phyloP scores from a whole-genome alignment of 1,139 yeast species.

The Saccharomyces uvarum region DNA sequence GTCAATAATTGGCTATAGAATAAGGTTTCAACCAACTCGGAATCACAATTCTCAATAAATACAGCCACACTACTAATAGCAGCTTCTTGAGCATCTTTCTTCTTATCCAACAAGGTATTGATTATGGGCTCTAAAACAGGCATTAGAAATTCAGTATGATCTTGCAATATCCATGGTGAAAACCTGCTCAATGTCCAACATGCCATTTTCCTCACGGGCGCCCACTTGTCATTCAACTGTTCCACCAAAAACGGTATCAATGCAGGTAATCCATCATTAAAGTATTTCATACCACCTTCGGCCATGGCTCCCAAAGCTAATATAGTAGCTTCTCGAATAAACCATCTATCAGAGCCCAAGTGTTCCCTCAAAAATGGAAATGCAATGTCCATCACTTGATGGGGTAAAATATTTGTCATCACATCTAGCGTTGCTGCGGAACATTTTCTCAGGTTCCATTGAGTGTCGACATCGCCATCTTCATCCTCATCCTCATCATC shows the following conservation, averaged over 20 bases:
- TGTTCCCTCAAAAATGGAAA: conserved; percentile 71
- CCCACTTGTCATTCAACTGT: conserved; percentile 64
- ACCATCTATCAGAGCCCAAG: conserved; percentile 70
- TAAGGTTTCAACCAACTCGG: conserved; percentile 47
- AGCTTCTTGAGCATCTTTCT: conserved; percentile 89
- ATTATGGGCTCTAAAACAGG: conserved; percentile 76
- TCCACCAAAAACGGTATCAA: conserved; percentile 81
- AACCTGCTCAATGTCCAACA: conserved; percentile 94
- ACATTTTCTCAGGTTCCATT: conserved; percentile 90
- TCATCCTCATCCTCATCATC: conserved; percentile 30
- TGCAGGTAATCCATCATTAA: conserved; percentile 66
- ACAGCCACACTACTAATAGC: conserved; percentile 84
- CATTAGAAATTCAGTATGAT: conserved; percentile 59
- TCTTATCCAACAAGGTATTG: conserved; percentile 66
- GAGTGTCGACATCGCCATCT: conserved; percentile 37
- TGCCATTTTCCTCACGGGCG: conserved; percentile 83
- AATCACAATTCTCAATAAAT: conserved; percentile 70
- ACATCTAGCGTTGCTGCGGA: conserved; percentile 88
- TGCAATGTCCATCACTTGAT: conserved; percentile 55
- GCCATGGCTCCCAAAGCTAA: conserved; percentile 93
- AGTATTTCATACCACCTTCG: conserved; percentile 71
- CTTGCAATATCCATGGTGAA: conserved; percentile 70
- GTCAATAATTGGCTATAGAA: conserved; percentile 55
- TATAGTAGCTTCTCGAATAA: conserved; percentile 84
- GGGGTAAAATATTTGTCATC: conserved; percentile 61